A percentile compares a stretch with the other conserved stretches of the same genome.
phyloP scores from a whole-genome alignment of 1,139 yeast genomes.

The Geotrichum bryndzae region DNA sequence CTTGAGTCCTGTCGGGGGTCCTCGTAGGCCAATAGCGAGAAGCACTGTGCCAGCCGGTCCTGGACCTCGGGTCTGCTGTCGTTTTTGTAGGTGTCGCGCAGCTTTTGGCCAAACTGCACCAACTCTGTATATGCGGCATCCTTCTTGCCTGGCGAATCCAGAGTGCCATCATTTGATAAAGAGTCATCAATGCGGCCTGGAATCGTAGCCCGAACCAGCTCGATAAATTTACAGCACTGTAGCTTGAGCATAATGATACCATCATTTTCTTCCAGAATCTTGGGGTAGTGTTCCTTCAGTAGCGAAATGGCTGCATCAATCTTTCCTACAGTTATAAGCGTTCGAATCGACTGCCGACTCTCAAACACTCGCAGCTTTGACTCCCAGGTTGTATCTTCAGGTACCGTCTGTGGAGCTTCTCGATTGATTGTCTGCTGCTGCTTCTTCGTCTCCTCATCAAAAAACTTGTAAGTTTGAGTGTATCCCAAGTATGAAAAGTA shows the following conservation, averaged over 20 bases:
- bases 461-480: constrained; percentile 58
- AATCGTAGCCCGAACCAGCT: constrained; percentile 31
- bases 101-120: constrained; percentile 43
- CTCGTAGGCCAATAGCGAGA: constrained; percentile 48
- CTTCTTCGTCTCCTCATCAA: constrained; percentile 38
- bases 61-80: constrained; percentile 31
- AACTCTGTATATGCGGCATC: constrained; percentile 35
- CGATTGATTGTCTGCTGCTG: constrained; percentile 5
- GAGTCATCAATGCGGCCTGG: constrained; percentile 14
- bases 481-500: constrained; percentile 73
- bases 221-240: constrained; percentile 47
- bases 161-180: constrained; percentile 5
- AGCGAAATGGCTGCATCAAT: constrained; percentile 45
- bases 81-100: constrained; percentile 39
- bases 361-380: constrained; percentile 9
- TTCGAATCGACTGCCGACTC: constrained; percentile 48
- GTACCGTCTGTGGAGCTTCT: background rate
- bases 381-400: constrained; percentile 7
- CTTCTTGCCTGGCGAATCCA: constrained; percentile 4
- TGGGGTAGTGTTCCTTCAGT: constrained; percentile 43
- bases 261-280: constrained; percentile 40
- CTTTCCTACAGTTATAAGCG: constrained; percentile 43
- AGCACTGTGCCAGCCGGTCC: constrained; percentile 39
- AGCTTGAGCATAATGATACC: constrained; percentile 46
- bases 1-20: constrained; percentile 39